phyloP scores from a whole-genome alignment of 2,329 filamentous ascomycete species.

The Aspergillus transmontanensis region DNA sequence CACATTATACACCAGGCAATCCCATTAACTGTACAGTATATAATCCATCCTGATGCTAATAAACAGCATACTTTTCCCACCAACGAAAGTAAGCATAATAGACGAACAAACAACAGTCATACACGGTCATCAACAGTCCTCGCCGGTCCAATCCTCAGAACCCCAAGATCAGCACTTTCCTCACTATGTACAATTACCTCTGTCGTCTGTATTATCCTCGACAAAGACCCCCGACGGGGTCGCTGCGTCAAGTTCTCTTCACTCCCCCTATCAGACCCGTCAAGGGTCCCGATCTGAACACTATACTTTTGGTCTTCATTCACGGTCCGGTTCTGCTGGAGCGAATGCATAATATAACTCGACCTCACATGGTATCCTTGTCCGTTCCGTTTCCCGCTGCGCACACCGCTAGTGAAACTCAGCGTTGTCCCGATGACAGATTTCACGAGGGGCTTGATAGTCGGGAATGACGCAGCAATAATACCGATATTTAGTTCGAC shows the following conservation, averaged over 20 bases:
- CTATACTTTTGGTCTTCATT: neutral
- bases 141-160: conserved; percentile 14
- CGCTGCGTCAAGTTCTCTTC: neutral
- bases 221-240: neutral
- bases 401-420: conserved; percentile 12
- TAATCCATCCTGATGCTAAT: conserved; percentile 2
- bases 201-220: conserved; percentile 6
- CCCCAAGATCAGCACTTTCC: conserved; percentile 15
- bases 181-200: conserved; percentile 9
- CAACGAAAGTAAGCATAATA: neutral
- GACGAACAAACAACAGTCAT: neutral
- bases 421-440: conserved; percentile 15
- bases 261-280: neutral
- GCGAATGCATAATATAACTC: conserved; percentile 2
- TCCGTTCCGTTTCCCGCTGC: conserved; percentile 8
- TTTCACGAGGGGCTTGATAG: conserved; percentile 42
- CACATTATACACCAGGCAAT: conserved; percentile 4
- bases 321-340: neutral
- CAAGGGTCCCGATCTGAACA: neutral
- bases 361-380: conserved; percentile 9
- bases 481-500: conserved; percentile 47
- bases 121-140: neutral
- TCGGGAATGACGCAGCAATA: conserved; percentile 44
- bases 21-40: conserved; percentile 23
- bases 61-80: neutral